A percentile compares a stretch with the other conserved stretches of the same genome.
Evolutionary conservation across 345 rosid species (phyloP).

Genomic region (Anastatica hierochuntica): DNA sequence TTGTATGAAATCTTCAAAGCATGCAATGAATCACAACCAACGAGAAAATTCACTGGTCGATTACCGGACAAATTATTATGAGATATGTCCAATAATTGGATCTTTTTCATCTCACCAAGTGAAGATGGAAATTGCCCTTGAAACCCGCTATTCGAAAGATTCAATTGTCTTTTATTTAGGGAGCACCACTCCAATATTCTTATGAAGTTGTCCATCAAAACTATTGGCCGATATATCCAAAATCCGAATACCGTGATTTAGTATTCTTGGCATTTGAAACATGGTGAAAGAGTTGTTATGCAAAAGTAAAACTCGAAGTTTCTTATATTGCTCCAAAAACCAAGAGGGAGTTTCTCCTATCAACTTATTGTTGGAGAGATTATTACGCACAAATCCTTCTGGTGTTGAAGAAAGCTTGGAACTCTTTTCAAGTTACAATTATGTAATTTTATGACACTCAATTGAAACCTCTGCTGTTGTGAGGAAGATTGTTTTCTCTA

Average conservation of each 20-base stretch:
- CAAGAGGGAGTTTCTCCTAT: not conserved
- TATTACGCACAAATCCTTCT: not conserved
- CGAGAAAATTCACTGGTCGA: not conserved
- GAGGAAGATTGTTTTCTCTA: not conserved
- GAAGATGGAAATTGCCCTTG: not conserved
- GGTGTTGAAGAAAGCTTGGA: conserved; percentile 8
- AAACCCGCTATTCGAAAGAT: not conserved
- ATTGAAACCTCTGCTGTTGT: not conserved
- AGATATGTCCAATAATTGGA: not conserved
- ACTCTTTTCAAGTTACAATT: not conserved
- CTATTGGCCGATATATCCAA: not conserved
- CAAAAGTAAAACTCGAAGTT: not conserved
- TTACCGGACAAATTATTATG: not conserved
- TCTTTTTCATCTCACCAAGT: not conserved
- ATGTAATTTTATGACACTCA: not conserved
- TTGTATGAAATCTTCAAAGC: conserved; percentile 10
- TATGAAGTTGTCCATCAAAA: not conserved
- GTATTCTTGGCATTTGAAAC: not conserved
- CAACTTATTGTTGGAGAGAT: conserved; percentile 12
- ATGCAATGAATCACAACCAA: not conserved
- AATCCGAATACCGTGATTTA: not conserved
- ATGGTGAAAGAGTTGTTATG: conserved; percentile 2
- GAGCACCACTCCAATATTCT: not conserved
- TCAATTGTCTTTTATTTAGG: not conserved
- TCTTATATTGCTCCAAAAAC: not conserved